Evolutionary conservation across 257 asterid species (phyloP), one percentile per base, ranked within the genome.

Genomic region (Lantana camara): DNA sequence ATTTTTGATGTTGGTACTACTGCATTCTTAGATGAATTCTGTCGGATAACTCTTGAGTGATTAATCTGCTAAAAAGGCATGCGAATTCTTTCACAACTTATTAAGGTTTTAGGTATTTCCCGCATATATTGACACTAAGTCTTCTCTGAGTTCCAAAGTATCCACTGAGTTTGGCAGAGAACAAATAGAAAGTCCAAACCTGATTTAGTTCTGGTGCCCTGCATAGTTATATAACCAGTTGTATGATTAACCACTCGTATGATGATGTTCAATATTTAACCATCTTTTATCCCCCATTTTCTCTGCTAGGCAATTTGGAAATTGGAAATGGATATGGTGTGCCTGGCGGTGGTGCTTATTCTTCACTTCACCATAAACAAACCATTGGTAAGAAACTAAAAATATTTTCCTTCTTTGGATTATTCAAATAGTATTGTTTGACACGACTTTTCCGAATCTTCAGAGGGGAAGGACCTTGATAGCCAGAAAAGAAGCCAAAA

Each of bases 241-340:
- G 34, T 60, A 65, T 35, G 38, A 38, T 53, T 52, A 56, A 54
- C 38, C 21, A 20, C 35, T 55, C 51, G 20, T 55, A 20, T 4
- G 52, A 13, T 17, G 24, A 35, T 35, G n/a, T n/a, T n/a, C n/a
- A n/a, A n/a, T 35, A 9, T 35, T 9, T n/a, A n/a, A n/a, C n/a
- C n/a, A n/a, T n/a, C 40, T 35, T 7, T 35, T 35, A 2, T 4
- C 40, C 4, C 32, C 32, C n/a, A n/a, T n/a, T 27, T 27, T 32
- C 44, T 37, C 71, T 72, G 49, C 60, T 56, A 93, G 97, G 95
- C 46, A 85, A 93, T 75, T 62, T 79, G 66, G 99, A 93, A 74
- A 93, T 94, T 46, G 97, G 97, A 72, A 94, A 94, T 76, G 99
- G 99, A 41, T 94, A 94, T 67, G 99, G 99, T n/a, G 99, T 94